Evolutionary conservation across 257 asterid genomes (phyloP), one percentile per base, ranked within the genome.

Genomic region (Linaria vulgaris): DNA sequence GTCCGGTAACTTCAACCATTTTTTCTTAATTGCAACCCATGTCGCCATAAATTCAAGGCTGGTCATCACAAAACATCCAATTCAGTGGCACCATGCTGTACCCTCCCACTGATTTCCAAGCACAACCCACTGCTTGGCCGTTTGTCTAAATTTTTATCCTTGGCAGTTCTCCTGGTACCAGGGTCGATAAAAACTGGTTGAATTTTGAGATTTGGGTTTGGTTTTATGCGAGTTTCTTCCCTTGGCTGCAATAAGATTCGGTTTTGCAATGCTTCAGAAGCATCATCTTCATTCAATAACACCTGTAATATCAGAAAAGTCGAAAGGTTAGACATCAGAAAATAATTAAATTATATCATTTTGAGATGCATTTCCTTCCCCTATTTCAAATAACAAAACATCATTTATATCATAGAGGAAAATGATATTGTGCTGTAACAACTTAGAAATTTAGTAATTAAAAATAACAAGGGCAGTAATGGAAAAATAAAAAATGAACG

Each of bases 61-160:
- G 9, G 41, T 34, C 41, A 61, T 63, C 56, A 55, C 51, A 16
- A 47, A 51, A 49, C 61, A 59, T 64, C 79, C 12, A 79, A 55
- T 65, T 80, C 90, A 41, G 71, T 81, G 31, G 76, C 64, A 44
- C 70, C 85, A 63, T 85, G 95, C 12, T 89, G 99, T 50, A 92
- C 91, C 68, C 96, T 81, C 64, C 99, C 99, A 63, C 95, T 92
- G 60, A 85, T 83, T 90, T 87, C 91, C 84, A 89, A 78, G 83
- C 91, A 87, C 82, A 92, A 55, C 23, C 96, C 88, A 30, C 46
- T 78, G 50, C 69, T 74, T 1, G 56, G 52, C 46, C 79, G 74
- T 75, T 65, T 79, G 70, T 63, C 80, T 47, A 22, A 15, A 55
- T 65, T 67, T 27, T 47, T 73, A 62, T 78, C 85, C 74, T 80